Percentiles rank a stretch among this genome's conserved stretches.
These are phyloP conservation scores for Stereum hirsutum DNA, from an alignment of 1,284 basidiomycete species.

Conservation along the genomic window DNA sequence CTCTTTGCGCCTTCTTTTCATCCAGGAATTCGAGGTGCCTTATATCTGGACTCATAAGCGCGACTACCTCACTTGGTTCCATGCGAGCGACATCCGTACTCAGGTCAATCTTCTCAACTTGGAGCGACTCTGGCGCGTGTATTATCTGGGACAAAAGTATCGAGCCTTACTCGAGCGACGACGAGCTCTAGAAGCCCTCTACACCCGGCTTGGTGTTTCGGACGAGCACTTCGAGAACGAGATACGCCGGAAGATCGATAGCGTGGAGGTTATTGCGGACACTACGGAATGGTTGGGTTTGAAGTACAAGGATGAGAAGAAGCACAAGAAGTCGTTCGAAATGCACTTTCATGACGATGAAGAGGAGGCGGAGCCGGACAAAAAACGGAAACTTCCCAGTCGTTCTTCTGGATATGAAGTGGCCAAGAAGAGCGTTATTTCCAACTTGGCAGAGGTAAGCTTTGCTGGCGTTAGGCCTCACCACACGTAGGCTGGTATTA, in stretches of 20 bases:
- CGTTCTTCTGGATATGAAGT: constrained; percentile 83
- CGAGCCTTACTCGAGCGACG: constrained; percentile 76
- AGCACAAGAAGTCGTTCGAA: constrained; percentile 53
- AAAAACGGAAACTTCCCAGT: constrained; percentile 76
- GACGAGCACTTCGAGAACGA: constrained; percentile 71
- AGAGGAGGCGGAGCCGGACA: constrained; percentile 34
- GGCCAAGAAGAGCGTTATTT: constrained; percentile 71
- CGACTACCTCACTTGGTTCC: constrained; percentile 81
- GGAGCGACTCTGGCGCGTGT: constrained; percentile 84
- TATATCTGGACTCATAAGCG: constrained; percentile 93
- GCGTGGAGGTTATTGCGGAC: constrained; percentile 87
- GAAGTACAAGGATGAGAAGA: constrained; percentile 74
- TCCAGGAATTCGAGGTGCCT: constrained; percentile 87
- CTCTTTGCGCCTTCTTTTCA: constrained; percentile 79
- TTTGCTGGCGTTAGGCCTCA: constrained; percentile 1
- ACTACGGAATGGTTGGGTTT: constrained; percentile 87
- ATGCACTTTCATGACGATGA: constrained; percentile 67
- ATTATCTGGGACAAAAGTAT: constrained; percentile 79
- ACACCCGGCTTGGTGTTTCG: constrained; percentile 49
- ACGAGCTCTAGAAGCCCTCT: constrained; percentile 53
- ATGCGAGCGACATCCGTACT: constrained; percentile 42
- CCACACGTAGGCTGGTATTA: constrained; percentile 4
- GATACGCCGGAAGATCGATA: constrained; percentile 54
- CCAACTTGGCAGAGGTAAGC: constrained; percentile 68
- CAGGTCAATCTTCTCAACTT: constrained; percentile 66